These are phyloP conservation scores for Aspergillus sp. DNA, from an alignment of 2,329 filamentous ascomycete species.

Conservation along the genomic window DNA sequence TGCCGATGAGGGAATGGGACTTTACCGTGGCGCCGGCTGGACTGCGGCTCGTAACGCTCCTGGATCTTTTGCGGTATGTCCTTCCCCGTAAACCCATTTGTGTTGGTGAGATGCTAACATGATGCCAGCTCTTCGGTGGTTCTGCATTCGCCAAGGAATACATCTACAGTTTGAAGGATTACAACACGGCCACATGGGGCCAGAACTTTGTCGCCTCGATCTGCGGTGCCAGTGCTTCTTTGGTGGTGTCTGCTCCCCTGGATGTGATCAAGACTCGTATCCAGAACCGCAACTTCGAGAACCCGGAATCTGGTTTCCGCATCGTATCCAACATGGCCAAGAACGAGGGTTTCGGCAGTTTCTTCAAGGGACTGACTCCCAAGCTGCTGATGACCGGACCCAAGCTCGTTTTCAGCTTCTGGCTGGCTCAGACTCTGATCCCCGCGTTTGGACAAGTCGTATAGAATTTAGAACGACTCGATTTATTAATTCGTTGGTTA, in stretches of 20 bases:
- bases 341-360: constrained; percentile 77
- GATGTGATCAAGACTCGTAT: constrained; percentile 98
- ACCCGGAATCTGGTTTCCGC: constrained; percentile 88
- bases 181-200: constrained; percentile 89
- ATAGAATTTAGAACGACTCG: constrained; percentile 29
- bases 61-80: constrained; percentile 85
- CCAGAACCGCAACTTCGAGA: constrained; percentile 98
- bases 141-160: constrained; percentile 98
- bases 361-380: constrained; percentile 96
- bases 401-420: constrained; percentile 99
- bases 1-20: constrained; percentile 85
- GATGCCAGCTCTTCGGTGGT: constrained; percentile 81
- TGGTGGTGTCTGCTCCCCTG: constrained; percentile 90
- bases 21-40: constrained; percentile 97
- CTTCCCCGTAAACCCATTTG: neutral
- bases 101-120: constrained; percentile 3
- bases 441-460: constrained; percentile 76
- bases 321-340: constrained; percentile 91
- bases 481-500: constrained; percentile 7
- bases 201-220: constrained; percentile 98
- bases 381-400: constrained; percentile 99
- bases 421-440: constrained; percentile 97
- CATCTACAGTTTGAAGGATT: constrained; percentile 81
- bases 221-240: constrained; percentile 88
- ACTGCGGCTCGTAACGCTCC: constrained; percentile 95